Base-by-base conservation (phyloP, 495 filamentous ascomycete species). In the Xylaria acuta region DNA sequence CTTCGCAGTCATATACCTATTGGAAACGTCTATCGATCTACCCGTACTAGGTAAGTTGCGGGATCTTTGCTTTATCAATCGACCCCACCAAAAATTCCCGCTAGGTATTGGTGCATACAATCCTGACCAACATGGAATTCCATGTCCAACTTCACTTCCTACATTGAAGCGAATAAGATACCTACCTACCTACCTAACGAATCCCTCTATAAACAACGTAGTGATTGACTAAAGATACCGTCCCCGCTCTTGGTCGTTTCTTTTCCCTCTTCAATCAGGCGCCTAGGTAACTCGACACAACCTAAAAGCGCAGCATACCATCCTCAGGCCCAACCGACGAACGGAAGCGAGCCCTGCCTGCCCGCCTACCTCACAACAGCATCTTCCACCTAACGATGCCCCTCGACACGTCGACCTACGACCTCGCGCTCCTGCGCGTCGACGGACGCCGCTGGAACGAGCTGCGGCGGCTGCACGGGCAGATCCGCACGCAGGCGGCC, bases 371-470 rank as follows among this genome's bases (percentile, higher is more conserved):
- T n/a, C 36, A 43, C 41, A 43, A 47, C 16, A n/a, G 18, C 45
- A 20, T 36, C 32, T 20, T 14, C n/a, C 6, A 36, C 38, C n/a
- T 22, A 64, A 47, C 41, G 69, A 97, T 97, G 94, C 93, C 94
- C 73, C 93, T 98, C 80, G 94, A 97, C 81, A 94, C 93, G 30
- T 94, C 92, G 16, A 92, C 92, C 67, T 98, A 97, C 85, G 86
- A 88, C 75, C 90, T 97, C 71, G 92, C 94, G 64, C 90, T 91
- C 75, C 90, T 98, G 72, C 94, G 94, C 78, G 92, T 97, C 75
- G 95, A 97, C 81, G 95, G 96, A 71, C 93, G 96, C 12, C 90
- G 96, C 59, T 99, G 97, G 97, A 99, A 99, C 83, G 96, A 99
- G 81, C 90, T 98, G 53, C 94, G 96, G 36, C 91, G 93, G 40